phyloP scores from a whole-genome alignment of 768 basidiomycete genomes.

The Coprinellus aureogranulatus region DNA sequence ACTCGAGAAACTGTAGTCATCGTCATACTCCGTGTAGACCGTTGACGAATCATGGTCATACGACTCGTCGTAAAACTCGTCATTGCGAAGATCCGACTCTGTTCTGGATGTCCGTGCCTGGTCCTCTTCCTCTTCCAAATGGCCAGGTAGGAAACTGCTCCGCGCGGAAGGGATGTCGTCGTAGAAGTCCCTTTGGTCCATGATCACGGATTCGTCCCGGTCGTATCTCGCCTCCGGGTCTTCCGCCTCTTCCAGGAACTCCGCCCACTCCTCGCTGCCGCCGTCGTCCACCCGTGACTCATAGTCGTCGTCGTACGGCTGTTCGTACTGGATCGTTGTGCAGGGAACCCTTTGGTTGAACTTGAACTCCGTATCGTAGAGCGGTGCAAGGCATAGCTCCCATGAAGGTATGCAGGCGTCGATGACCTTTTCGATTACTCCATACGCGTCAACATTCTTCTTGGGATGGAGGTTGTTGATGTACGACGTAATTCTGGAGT shows the following conservation, averaged over 20 bases:
- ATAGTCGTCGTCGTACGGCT: background rate
- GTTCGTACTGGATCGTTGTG: background rate
- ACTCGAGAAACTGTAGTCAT: background rate
- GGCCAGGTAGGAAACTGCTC: too few relatives aligned
- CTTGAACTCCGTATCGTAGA: background rate
- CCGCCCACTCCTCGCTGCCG: too few relatives aligned
- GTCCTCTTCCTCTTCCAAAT: background rate
- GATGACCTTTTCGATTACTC: conserved; percentile 24
- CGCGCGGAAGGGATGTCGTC: too few relatives aligned
- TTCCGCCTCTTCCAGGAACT: too few relatives aligned
- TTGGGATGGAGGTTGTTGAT: conserved; percentile 40
- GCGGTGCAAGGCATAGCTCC: conserved; percentile 23
- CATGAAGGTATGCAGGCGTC: conserved; percentile 27
- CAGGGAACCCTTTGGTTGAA: background rate
- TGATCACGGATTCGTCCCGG: too few relatives aligned
- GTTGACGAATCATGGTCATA: background rate
- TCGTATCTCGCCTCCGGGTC: too few relatives aligned
- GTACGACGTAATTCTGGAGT: conserved; percentile 28
- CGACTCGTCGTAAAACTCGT: background rate
- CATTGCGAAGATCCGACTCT: too few relatives aligned
- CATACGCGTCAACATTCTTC: conserved; percentile 20
- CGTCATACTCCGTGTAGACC: background rate
- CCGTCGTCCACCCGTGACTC: background rate
- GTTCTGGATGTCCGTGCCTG: too few relatives aligned
- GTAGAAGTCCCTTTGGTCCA: too few relatives aligned